These are phyloP conservation scores for Alternaria gaisen DNA, from an alignment of 2,329 filamentous ascomycete species.

Conservation along the genomic window DNA sequence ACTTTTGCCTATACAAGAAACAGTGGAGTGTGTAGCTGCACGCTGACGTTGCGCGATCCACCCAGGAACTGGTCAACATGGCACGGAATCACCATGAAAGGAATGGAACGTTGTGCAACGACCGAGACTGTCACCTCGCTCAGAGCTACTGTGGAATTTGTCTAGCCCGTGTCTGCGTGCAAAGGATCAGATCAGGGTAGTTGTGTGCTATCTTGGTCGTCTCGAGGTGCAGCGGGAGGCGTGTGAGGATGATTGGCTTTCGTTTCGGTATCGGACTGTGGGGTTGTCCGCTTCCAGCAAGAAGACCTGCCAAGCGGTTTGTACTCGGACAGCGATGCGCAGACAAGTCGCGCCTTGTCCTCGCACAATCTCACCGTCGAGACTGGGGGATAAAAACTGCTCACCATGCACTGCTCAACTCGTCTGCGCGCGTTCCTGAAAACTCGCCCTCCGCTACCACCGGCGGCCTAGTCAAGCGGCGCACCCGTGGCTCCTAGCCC, in stretches of 20 bases:
- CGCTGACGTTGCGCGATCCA: conserved; percentile 20
- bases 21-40: conserved; percentile 33
- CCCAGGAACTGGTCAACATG: background rate
- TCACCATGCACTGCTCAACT: conserved; percentile 9
- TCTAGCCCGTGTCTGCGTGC: background rate
- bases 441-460: conserved; percentile 10
- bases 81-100: background rate
- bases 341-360: conserved; percentile 1
- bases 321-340: conserved; percentile 8
- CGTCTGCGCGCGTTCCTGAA: conserved; percentile 20
- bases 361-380: background rate
- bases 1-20: conserved; percentile 13
- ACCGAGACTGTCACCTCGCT: background rate
- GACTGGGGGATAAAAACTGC: conserved; percentile 5
- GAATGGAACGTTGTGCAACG: background rate
- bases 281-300: conserved; percentile 19
- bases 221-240: conserved; percentile 2
- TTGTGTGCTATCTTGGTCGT: conserved; percentile 6
- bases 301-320: conserved; percentile 12
- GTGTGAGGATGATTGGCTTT: conserved; percentile 15
- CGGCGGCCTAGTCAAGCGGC: conserved; percentile 14
- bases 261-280: conserved; percentile 20
- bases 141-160: background rate
- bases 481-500: conserved; percentile 13
- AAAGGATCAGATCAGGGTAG: background rate